Conservation (phyloP, 2,329 filamentous ascomycete species). For the Aureobasidium sp. region DNA sequence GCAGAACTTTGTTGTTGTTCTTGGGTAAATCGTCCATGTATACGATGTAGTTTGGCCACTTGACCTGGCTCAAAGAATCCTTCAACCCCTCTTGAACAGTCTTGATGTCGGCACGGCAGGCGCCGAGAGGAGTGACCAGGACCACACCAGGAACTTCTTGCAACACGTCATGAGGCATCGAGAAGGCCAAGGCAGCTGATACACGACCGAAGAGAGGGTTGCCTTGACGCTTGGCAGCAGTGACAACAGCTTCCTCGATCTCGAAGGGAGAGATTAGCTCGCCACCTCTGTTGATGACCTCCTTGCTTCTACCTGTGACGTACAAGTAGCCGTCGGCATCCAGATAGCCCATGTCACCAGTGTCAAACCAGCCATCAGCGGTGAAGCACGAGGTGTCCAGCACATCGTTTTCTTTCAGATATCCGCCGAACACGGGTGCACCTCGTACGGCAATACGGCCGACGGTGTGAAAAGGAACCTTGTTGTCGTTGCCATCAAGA, state of each 20-base stretch:
- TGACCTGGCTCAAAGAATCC: slow-evolving; percentile 45
- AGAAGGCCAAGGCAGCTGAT: slow-evolving; percentile 48
- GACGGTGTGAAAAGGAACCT: slow-evolving; percentile 30
- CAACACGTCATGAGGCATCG: slow-evolving; percentile 45
- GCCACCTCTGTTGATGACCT: slow-evolving; percentile 52
- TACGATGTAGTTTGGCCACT: slow-evolving; percentile 46
- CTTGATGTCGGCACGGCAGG: slow-evolving; percentile 43
- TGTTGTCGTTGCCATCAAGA: slow-evolving; percentile 37
- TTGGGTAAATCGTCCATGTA: slow-evolving; percentile 52
- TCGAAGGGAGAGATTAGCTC: slow-evolving; percentile 55
- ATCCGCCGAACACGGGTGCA: slow-evolving; percentile 46
- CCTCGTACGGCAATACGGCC: slow-evolving; percentile 47
- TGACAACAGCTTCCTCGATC: slow-evolving; percentile 51
- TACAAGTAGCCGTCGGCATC: slow-evolving; percentile 47
- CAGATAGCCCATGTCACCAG: slow-evolving; percentile 49
- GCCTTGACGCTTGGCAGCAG: slow-evolving; percentile 36
- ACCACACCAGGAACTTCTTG: slow-evolving; percentile 52
- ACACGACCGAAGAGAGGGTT: slow-evolving; percentile 44
- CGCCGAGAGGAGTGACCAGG: slow-evolving; percentile 42
- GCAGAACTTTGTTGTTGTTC: slow-evolving; percentile 54
- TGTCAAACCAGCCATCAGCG: slow-evolving; percentile 47
- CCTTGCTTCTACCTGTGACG: slow-evolving; percentile 50
- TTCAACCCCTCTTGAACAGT: slow-evolving; percentile 43
- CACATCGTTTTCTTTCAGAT: slow-evolving; percentile 39
- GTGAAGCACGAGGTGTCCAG: slow-evolving; percentile 44